Conservation (phyloP, 163 green algal species). For the Smithsoniella earleae region DNA sequence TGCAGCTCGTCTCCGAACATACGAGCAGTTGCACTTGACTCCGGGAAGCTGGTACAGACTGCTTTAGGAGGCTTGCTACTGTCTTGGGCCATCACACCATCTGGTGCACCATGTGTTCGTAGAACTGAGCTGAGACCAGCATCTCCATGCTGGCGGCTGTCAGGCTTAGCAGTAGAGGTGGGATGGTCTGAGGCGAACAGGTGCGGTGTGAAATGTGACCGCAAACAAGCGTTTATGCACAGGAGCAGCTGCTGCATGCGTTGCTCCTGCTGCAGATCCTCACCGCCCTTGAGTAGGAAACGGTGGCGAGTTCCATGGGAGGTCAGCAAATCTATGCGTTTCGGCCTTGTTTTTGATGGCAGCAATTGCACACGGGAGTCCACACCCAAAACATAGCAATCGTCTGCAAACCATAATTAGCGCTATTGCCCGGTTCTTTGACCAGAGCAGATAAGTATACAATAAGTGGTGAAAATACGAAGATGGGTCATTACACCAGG, state of each 20-base stretch:
- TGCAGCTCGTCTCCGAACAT: conserved; percentile 9
- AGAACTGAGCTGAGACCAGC: background rate
- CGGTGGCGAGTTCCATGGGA: conserved; percentile 55
- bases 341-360: conserved; percentile 82
- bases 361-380: conserved; percentile 39
- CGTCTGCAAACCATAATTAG: background rate
- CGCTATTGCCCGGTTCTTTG: too few relatives aligned
- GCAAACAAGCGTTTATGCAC: background rate
- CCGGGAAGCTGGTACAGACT: background rate
- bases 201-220: background rate
- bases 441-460: too few relatives aligned
- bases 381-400: conserved; percentile 1
- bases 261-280: conserved; percentile 79
- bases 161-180: background rate
- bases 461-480: too few relatives aligned
- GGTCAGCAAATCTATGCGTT: conserved; percentile 62
- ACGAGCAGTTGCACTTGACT: background rate
- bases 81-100: conserved; percentile 16
- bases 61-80: background rate
- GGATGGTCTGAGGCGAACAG: background rate
- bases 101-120: background rate
- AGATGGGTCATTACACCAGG: too few relatives aligned
- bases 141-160: background rate
- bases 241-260: conserved; percentile 64
- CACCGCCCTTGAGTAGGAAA: conserved; percentile 82